Evolutionary conservation across 23 red algal species (phyloP).

Genomic region (Chondrus crispus): DNA sequence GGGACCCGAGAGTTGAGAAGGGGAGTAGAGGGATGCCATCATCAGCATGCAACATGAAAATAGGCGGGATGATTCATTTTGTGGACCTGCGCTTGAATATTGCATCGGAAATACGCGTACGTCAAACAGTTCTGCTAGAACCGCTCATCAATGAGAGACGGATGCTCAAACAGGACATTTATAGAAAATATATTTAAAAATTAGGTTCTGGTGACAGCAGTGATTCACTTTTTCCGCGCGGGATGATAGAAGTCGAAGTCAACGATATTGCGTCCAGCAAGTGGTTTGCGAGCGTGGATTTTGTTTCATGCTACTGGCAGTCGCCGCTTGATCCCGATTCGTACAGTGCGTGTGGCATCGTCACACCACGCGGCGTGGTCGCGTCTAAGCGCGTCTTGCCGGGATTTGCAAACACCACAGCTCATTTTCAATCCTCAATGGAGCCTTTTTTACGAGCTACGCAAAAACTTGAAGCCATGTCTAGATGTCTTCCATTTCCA

Average conservation of each 20-base stretch:
- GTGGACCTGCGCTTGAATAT: too few species aligned
- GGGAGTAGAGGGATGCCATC: too few species aligned
- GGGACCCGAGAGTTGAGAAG: too few species aligned
- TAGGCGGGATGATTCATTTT: too few species aligned
- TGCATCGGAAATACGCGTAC: too few species aligned
- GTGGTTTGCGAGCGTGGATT: constrained; percentile 30
- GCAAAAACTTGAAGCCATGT: constrained; percentile 20
- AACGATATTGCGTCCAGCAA: constrained; percentile 23
- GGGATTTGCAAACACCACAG: not conserved
- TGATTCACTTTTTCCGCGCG: too few species aligned
- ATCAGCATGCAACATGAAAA: too few species aligned
- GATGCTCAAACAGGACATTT: too few species aligned
- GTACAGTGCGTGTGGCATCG: not conserved
- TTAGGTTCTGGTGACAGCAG: too few species aligned
- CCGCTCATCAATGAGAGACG: too few species aligned
- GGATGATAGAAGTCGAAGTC: constrained; percentile 9
- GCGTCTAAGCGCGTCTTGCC: not conserved
- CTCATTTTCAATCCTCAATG: constrained; percentile 7
- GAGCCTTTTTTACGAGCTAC: not conserved
- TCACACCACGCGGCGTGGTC: not conserved
- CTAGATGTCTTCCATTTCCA: constrained; percentile 20
- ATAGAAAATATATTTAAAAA: too few species aligned
- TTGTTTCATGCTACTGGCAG: constrained; percentile 32
- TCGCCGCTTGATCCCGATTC: constrained; percentile 7
- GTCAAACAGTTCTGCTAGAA: too few species aligned